phyloP scores from a whole-genome alignment of 148 eudicot species.

The Spergularia bocconei region DNA sequence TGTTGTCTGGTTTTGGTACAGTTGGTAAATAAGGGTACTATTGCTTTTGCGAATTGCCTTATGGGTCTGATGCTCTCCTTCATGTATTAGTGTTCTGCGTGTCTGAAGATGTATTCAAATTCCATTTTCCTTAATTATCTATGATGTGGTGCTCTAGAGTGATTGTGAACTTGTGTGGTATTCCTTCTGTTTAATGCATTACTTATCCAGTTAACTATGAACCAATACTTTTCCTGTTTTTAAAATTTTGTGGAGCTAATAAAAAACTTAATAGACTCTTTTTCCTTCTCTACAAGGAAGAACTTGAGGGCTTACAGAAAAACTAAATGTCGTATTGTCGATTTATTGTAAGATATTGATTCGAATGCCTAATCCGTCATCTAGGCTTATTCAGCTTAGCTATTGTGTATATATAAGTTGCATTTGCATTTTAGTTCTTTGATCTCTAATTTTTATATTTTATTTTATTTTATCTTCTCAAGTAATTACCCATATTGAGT shows the following conservation, averaged over 20 bases:
- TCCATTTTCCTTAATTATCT: not conserved
- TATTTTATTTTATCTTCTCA: not conserved
- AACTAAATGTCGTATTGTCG: not conserved
- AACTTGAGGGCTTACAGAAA: too few relatives aligned
- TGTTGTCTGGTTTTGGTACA: not conserved
- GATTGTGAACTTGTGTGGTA: not conserved
- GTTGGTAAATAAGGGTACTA: not conserved
- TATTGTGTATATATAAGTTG: not conserved
- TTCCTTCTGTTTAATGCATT: not conserved
- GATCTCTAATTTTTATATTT: not conserved
- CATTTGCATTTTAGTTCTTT: not conserved
- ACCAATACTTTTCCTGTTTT: too few relatives aligned
- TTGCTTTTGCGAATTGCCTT: not conserved
- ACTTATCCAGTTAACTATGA: not conserved
- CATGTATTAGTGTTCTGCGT: not conserved
- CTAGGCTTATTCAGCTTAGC: too few relatives aligned
- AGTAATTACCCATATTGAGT: not conserved
- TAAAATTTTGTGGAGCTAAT: too few relatives aligned
- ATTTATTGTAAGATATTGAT: not conserved
- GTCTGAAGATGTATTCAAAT: not conserved
- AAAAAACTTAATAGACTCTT: too few relatives aligned
- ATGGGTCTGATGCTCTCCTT: not conserved
- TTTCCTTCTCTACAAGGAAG: too few relatives aligned
- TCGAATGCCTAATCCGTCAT: too few relatives aligned
- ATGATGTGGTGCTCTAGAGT: too few relatives aligned